Evolutionary conservation across 352 stramenopile genomes (phyloP).

Genomic region (Pythium rhizo-oryzae): DNA sequence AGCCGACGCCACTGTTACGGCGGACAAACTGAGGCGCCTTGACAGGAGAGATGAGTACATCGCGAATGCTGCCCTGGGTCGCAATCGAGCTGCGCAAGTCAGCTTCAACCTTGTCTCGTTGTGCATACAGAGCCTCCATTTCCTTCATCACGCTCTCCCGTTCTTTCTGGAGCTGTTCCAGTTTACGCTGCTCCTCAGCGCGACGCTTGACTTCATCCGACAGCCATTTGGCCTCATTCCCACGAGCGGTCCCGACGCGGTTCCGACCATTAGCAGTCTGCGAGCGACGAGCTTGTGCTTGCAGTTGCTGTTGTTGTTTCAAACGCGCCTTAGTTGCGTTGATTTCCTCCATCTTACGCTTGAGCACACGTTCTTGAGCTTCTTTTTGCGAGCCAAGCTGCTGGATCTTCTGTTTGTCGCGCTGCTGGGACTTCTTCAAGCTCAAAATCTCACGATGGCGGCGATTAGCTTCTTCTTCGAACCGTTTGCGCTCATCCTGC

Average conservation of each 20-base stretch:
- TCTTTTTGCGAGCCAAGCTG: conserved; percentile 81
- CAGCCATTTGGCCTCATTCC: conserved; percentile 74
- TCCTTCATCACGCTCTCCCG: conserved; percentile 74
- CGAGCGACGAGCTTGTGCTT: conserved; percentile 68
- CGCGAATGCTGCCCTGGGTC: conserved; percentile 66
- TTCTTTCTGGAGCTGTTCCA: conserved; percentile 83
- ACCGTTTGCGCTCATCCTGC: conserved; percentile 82
- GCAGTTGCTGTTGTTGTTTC: conserved; percentile 85
- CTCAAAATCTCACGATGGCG: conserved; percentile 78
- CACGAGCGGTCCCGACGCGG: conserved; percentile 23
- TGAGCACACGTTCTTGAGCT: conserved; percentile 84
- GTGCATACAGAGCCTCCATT: conserved; percentile 79
- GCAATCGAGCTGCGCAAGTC: conserved; percentile 70
- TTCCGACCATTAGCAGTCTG: conserved; percentile 59
- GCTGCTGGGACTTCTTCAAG: conserved; percentile 79
- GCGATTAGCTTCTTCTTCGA: conserved; percentile 81
- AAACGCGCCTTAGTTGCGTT: conserved; percentile 73
- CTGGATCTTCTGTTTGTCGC: conserved; percentile 85
- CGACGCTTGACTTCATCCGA: conserved; percentile 83
- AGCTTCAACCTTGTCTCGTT: conserved; percentile 70
- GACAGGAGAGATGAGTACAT: conserved; percentile 79
- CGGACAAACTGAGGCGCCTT: conserved; percentile 48
- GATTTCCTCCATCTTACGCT: conserved; percentile 89
- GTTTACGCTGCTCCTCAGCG: conserved; percentile 82
- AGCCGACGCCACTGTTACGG: conserved; percentile 42